Evolutionary conservation across 495 filamentous ascomycete species (phyloP), one percentile per base, ranked within the genome.

Genomic region (Elaphomyces granulatus): DNA sequence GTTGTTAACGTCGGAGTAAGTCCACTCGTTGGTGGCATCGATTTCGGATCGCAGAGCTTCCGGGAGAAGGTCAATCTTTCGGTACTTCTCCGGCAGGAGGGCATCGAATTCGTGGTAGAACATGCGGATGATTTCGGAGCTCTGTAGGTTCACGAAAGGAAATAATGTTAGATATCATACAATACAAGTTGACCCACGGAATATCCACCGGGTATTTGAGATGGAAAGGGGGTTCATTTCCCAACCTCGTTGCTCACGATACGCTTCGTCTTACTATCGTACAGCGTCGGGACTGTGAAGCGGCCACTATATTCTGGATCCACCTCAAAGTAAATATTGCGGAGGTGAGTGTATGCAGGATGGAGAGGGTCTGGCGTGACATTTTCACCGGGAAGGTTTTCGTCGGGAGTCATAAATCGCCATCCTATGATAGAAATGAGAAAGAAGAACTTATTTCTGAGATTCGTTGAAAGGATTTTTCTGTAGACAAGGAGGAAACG

Each of bases 1-100:
- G 52, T 87, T 87, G 56, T 94, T 94, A 53, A 94, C 67, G 43
- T 80, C 72, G 49, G 82, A 70, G 59, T 90, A 90, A 42, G 80
- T 77, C 84, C 84, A 92, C 20, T 75, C 72, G 53, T 90, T 90
- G 40, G 77, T 61, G 33, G 68, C 65, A 44, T 94, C 82, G 52
- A 94, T 90, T 15, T 78, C 53, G 34, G 54, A 39, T 17, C 63
- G 65, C 15, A 87, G 61, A 1, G 66, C 45, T 20, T 61, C 43
- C 0, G 83, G 83, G 50, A 77, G 80, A 31, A 81, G 70, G 46
- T 78, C 76, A 1, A 78, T 47, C 21, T 74, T 69, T 28, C 72
- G 69, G 56, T 70, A 72, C 43, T 71, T 41, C 4, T 56, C 53
- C 15, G 65, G 60, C 2, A 92, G 49, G 15, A 87, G 55, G 40